Evolutionary conservation across 805 yeast species (phyloP).

Genomic region (Nakazawaea wyomingensis): DNA sequence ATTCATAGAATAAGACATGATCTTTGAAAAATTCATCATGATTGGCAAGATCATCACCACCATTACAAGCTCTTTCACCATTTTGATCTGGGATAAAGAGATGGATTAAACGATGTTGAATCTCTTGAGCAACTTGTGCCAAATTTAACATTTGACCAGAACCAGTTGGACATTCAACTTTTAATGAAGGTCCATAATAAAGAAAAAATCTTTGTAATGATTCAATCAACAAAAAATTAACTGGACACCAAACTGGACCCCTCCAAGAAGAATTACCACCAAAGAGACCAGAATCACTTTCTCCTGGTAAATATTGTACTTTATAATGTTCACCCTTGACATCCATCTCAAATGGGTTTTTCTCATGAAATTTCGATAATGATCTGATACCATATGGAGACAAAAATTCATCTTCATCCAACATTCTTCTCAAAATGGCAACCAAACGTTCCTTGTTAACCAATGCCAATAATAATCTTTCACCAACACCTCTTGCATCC

Average conservation of each 20-base stretch:
- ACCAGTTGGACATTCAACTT: conserved; percentile 84
- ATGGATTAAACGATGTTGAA: conserved; percentile 79
- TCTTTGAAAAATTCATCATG: conserved; percentile 71
- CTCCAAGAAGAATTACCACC: conserved; percentile 98
- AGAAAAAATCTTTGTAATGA: conserved; percentile 81
- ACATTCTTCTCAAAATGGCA: conserved; percentile 71
- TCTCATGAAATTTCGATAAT: conserved; percentile 77
- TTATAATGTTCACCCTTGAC: conserved; percentile 70
- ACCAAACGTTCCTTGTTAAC: conserved; percentile 75
- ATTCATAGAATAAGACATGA: conserved; percentile 75
- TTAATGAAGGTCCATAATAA: conserved; percentile 81
- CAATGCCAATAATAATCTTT: conserved; percentile 70
- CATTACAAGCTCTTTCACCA: conserved; percentile 69
- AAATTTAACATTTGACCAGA: conserved; percentile 71
- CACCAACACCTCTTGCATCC: conserved; percentile 73
- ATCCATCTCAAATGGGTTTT: conserved; percentile 78
- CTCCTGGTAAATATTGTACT: conserved; percentile 79
- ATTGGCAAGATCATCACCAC: conserved; percentile 49
- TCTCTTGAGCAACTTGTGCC: conserved; percentile 86
- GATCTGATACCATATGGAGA: conserved; percentile 86
- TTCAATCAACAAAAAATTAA: conserved; percentile 79
- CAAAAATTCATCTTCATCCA: conserved; percentile 82
- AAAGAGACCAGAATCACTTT: conserved; percentile 87
- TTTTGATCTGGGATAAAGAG: conserved; percentile 65
- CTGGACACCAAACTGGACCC: conserved; percentile 97